phyloP scores from a whole-genome alignment of 2,329 filamentous ascomycete genomes.

The Sclerotinia glacialis region DNA sequence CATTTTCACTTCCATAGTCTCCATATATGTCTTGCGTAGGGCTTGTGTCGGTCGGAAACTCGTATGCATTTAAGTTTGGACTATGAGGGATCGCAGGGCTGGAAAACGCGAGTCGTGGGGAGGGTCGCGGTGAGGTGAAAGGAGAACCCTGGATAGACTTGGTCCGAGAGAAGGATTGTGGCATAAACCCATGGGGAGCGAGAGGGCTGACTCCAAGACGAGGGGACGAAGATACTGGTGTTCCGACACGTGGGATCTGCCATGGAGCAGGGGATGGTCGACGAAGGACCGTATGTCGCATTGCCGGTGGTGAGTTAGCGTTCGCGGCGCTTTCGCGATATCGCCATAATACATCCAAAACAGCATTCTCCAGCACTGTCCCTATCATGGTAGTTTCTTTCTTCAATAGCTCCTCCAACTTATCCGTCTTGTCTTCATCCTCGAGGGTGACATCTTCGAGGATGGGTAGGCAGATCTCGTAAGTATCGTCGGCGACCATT shows the following conservation, averaged over 20 bases:
- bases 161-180: slow-evolving; percentile 71
- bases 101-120: slow-evolving; percentile 83
- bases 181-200: slow-evolving; percentile 78
- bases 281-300: slow-evolving; percentile 85
- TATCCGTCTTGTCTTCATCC: slow-evolving; percentile 94
- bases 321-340: slow-evolving; percentile 65
- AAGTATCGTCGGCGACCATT: slow-evolving; percentile 92
- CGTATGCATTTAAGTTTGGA: slow-evolving; percentile 89
- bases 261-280: slow-evolving; percentile 90
- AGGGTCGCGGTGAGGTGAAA: slow-evolving; percentile 90
- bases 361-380: slow-evolving; percentile 78
- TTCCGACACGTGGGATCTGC: slow-evolving; percentile 67
- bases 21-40: slow-evolving; percentile 83
- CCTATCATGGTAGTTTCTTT: slow-evolving; percentile 74
- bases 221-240: slow-evolving; percentile 79
- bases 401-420: slow-evolving; percentile 79
- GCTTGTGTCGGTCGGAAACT: slow-evolving; percentile 80
- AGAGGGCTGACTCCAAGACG: slow-evolving; percentile 78
- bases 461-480: slow-evolving; percentile 86
- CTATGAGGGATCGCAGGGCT: slow-evolving; percentile 91
- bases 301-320: slow-evolving; percentile 74
- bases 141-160: slow-evolving; percentile 81
- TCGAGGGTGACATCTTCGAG: slow-evolving; percentile 78
- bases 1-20: slow-evolving; percentile 88
- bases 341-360: slow-evolving; percentile 88